Evolutionary conservation across 164 flowering plant genomes (phyloP).

Genomic region (Stephania cephalantha): DNA sequence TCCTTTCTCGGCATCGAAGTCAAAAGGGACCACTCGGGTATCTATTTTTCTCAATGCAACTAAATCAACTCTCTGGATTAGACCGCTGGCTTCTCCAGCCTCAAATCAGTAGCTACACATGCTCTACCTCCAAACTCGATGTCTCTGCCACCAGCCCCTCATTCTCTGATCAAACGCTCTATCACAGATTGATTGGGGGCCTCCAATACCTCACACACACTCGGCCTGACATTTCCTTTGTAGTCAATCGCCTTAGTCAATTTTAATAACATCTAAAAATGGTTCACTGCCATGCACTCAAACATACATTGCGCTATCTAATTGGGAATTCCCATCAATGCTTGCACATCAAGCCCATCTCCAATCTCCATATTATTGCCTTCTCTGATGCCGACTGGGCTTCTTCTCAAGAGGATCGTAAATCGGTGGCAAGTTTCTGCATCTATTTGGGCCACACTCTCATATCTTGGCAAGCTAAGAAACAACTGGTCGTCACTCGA

Average conservation of each 20-base stretch:
- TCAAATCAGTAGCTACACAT: no score
- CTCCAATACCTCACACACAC: no score
- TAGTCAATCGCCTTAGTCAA: neutral
- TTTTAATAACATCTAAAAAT: neutral
- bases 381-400: neutral
- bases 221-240: neutral
- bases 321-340: neutral
- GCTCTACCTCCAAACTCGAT: no score
- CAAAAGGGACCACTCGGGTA: no score
- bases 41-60: no score
- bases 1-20: no score
- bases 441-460: neutral
- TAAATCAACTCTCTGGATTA: no score
- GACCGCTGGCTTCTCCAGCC: no score
- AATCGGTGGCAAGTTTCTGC: neutral
- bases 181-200: neutral
- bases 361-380: no score
- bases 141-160: neutral
- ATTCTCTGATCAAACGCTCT: neutral
- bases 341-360: neutral
- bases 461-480: neutral
- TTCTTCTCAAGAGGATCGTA: neutral
- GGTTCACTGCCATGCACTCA: neutral
- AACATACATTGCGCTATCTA: neutral
- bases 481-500: neutral